Evolutionary conservation across 306 rosid genomes (phyloP), one percentile per base, ranked within the genome.

Genomic region (Pyrus communis): DNA sequence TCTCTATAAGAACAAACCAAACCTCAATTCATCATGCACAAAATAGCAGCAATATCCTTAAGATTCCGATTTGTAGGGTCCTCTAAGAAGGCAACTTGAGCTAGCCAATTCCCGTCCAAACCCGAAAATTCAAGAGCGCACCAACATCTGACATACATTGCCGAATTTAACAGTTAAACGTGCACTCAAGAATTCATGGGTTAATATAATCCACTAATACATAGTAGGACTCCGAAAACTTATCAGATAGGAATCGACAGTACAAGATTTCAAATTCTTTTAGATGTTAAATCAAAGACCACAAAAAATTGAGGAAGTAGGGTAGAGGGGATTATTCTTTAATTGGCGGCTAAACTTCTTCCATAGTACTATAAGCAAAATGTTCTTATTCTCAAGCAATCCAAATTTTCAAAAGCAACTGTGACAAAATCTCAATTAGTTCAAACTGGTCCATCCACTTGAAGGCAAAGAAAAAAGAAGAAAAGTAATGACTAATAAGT

Each of bases 11-110:
- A 85, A 73, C 70, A 82, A 76, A 78, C 70, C 59, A 55, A 46
- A 70, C 12, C 80, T 82, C 66, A 79, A 77, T 58, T 57, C 80
- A 82, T 73, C 78, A 73, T 65, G 4, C 5, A 74, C 55, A 60
- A 25, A 73, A 63, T 71, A 79, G 75, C 78, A 30, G 84, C 87
- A 75, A 86, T 78, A 81, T 87, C 84, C 81, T 57, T 22, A 68
- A 82, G 87, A 86, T 85, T 86, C 91, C 78, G 61, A 86, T 86
- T 54, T 77, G 87, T 83, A 81, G 90, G 91, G 76, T 77, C 83
- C 75, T 57, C 68, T 5, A 18, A 51, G 54, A 51, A 38, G 76
- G 83, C 77, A 73, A 79, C 63, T 71, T 82, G 81, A 80, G 82
- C 75, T 75, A 66, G 62, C 70, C 14, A 67, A 78, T 78, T 82